Conservation (phyloP, 192 early-diverging fungal genomes). For the Funneliformis mosseae region DNA sequence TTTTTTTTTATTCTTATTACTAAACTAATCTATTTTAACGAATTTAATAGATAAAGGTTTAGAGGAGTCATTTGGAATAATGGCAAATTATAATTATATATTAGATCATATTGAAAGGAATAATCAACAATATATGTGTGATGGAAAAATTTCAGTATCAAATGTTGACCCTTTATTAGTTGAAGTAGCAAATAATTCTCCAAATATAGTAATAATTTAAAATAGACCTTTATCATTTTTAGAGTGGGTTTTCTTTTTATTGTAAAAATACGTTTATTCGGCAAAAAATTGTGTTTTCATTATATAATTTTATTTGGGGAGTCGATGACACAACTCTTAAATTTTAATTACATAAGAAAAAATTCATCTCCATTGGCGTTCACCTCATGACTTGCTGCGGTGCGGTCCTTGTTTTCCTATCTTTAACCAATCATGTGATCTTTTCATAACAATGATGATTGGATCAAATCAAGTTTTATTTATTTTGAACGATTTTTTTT, state of each 20-base stretch:
- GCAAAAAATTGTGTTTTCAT: no score
- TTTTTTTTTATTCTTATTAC: not conserved
- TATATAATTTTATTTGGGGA: no score
- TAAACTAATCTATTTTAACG: not conserved
- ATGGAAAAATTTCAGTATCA: constrained; percentile 60
- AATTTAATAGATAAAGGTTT: constrained; percentile 60
- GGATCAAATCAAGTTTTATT: no score
- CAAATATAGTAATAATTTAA: not conserved
- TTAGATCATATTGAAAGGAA: constrained; percentile 77
- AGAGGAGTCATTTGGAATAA: constrained; percentile 86
- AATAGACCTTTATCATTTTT: not conserved
- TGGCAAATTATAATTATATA: constrained; percentile 93
- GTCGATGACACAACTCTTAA: no score
- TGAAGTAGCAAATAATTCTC: not conserved
- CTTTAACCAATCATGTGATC: no score
- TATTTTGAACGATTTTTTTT: no score
- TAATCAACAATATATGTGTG: constrained; percentile 70
- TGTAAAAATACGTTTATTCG: no score
- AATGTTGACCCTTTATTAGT: constrained; percentile 29
- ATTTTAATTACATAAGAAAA: not conserved
- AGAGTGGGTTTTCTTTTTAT: no score
- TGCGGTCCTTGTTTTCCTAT: no score
- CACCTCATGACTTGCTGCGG: no score
- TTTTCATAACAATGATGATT: no score
- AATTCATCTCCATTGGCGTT: not conserved